Evolutionary conservation across 352 stramenopile genomes (phyloP).

Genomic region (Globisporangium sylvaticum): DNA sequence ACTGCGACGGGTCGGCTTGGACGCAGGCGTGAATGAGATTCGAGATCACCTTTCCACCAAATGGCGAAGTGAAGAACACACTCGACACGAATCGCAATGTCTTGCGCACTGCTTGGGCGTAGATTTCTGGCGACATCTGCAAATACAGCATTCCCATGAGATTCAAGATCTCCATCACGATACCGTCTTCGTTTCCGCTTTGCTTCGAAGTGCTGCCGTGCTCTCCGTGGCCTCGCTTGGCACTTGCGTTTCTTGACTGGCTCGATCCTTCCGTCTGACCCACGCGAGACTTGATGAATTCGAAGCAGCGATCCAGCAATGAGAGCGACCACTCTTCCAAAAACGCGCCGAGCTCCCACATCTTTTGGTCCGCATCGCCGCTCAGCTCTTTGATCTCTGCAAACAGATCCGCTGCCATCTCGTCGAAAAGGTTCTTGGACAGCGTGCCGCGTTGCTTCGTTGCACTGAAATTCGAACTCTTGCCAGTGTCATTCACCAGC

Average conservation of each 20-base stretch:
- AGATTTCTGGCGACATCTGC: conserved; percentile 65
- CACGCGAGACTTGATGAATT: conserved; percentile 57
- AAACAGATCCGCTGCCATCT: conserved; percentile 47
- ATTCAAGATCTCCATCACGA: conserved; percentile 57
- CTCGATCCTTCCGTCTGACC: conserved; percentile 28
- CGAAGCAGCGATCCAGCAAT: conserved; percentile 58
- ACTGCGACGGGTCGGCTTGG: conserved; percentile 37
- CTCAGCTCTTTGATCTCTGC: conserved; percentile 25
- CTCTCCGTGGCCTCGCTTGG: conserved; percentile 13
- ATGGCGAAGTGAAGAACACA: conserved; percentile 58
- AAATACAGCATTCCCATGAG: conserved; percentile 55
- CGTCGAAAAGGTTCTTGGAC: conserved; percentile 32
- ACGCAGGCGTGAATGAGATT: conserved; percentile 48
- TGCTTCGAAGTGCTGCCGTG: conserved; percentile 18
- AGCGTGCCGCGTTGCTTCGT: conserved; percentile 33
- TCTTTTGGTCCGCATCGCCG: conserved; percentile 35
- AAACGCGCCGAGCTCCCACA: conserved; percentile 57
- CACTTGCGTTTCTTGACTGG: conserved; percentile 15
- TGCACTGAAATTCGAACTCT: conserved; percentile 26
- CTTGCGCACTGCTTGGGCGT: conserved; percentile 45
- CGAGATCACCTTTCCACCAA: conserved; percentile 57
- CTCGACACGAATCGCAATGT: conserved; percentile 50
- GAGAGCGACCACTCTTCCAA: conserved; percentile 66
- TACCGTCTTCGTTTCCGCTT: conserved; percentile 35
- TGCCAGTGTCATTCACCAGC: conserved; percentile 60